phyloP scores from a whole-genome alignment of 2,329 filamentous ascomycete species.

The Colletotrichum karsti region DNA sequence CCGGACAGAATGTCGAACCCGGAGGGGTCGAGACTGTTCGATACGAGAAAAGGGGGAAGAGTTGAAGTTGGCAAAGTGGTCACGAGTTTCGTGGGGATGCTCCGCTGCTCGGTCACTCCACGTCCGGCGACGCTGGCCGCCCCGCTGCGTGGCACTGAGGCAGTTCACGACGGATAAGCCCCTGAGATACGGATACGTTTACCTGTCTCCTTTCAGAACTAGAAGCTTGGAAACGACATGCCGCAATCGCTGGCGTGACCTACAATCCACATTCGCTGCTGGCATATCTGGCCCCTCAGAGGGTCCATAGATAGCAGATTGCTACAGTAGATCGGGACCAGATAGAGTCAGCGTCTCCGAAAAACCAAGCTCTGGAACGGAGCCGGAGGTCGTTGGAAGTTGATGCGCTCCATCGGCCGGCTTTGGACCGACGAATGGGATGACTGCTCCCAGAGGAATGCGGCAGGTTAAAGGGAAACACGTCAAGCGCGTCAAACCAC shows the following conservation, averaged over 20 bases:
- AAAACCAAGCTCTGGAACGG: not conserved
- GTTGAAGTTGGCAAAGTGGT: not conserved
- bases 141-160: not conserved
- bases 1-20: not conserved
- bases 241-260: constrained; percentile 11
- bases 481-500: constrained; percentile 12
- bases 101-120: constrained; percentile 2
- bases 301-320: not conserved
- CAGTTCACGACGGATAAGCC: constrained; percentile 3
- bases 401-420: not conserved
- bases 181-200: not conserved
- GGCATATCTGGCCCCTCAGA: not conserved
- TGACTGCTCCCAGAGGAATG: constrained; percentile 4
- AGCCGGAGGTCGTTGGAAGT: not conserved
- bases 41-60: not conserved
- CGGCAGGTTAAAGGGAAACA: constrained; percentile 18
- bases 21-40: constrained; percentile 12
- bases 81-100: constrained; percentile 17
- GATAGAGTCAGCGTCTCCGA: constrained; percentile 11
- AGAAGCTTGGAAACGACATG: not conserved
- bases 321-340: not conserved
- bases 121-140: not conserved
- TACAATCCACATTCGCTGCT: not conserved
- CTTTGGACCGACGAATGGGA: constrained; percentile 10
- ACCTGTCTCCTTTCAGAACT: not conserved